phyloP scores from a whole-genome alignment of 2,329 filamentous ascomycete genomes.

The Trichophyton benhamiae region DNA sequence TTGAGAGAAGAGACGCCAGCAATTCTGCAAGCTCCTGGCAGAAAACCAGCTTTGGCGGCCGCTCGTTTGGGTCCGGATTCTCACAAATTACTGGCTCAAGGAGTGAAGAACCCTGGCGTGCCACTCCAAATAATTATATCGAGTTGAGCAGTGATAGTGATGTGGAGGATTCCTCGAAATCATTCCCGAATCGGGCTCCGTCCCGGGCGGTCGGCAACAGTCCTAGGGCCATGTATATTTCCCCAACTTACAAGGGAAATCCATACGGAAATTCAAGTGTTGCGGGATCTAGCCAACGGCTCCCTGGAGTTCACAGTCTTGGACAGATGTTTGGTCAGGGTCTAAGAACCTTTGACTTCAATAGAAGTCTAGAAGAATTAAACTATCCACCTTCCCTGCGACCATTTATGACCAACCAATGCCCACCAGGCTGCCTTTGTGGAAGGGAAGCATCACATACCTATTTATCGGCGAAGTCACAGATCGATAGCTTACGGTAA shows the following conservation, averaged over 20 bases:
- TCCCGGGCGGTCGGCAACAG: neutral
- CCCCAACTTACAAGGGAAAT: neutral
- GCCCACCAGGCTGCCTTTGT: neutral
- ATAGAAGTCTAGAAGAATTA: too few species aligned
- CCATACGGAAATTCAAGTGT: neutral
- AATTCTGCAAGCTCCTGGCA: neutral
- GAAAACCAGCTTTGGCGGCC: neutral
- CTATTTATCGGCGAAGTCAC: neutral
- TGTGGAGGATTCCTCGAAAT: neutral
- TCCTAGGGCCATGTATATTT: neutral
- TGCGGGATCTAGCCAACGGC: neutral
- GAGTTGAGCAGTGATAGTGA: conserved; percentile 12
- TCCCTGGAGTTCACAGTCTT: neutral
- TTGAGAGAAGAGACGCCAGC: neutral
- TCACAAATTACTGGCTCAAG: neutral
- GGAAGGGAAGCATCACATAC: neutral
- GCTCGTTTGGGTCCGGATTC: neutral
- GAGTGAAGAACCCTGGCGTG: neutral
- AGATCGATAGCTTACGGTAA: neutral
- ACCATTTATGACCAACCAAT: neutral
- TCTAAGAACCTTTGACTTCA: neutral
- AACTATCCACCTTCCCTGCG: neutral
- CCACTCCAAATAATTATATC: neutral
- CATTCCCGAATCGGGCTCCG: too few species aligned
- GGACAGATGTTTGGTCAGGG: neutral